These are phyloP conservation scores for Exserohilum turcica DNA, from an alignment of 2,329 filamentous ascomycete genomes.

Conservation along the genomic window DNA sequence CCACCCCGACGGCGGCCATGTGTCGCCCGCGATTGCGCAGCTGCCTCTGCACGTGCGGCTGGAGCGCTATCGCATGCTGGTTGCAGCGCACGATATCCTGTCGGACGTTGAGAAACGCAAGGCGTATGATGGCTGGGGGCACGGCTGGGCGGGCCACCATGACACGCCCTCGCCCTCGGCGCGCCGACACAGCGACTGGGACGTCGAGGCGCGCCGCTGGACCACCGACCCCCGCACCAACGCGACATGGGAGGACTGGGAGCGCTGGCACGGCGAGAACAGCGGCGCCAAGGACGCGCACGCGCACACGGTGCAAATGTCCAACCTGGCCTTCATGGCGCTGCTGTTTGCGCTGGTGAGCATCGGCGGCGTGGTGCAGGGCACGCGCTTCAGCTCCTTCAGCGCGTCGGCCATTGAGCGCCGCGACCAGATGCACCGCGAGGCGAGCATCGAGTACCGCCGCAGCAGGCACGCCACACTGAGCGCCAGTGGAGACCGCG, in stretches of 20 bases:
- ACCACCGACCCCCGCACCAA: slow-evolving; percentile 64
- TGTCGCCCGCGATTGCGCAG: slow-evolving; percentile 47
- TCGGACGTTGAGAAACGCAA: slow-evolving; percentile 77
- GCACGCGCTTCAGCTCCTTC: slow-evolving; percentile 68
- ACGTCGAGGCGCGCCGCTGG: slow-evolving; percentile 39
- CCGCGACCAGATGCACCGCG: slow-evolving; percentile 68
- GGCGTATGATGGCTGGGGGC: slow-evolving; percentile 80
- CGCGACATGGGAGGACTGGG: slow-evolving; percentile 98
- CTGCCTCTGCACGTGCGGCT: slow-evolving; percentile 67
- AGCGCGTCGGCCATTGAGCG: slow-evolving; percentile 68
- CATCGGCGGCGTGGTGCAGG: slow-evolving; percentile 74
- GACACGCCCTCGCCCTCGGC: slow-evolving; percentile 23
- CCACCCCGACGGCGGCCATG: slow-evolving; percentile 74
- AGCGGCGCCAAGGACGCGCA: slow-evolving; percentile 45
- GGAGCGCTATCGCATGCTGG: slow-evolving; percentile 88
- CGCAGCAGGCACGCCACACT: slow-evolving; percentile 60
- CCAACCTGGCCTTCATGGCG: slow-evolving; percentile 76
- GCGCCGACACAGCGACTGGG: slow-evolving; percentile 31
- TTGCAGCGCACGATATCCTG: slow-evolving; percentile 86
- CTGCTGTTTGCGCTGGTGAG: slow-evolving; percentile 73
- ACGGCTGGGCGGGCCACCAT: slow-evolving; percentile 70
- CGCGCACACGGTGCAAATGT: slow-evolving; percentile 66
- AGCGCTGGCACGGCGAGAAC: slow-evolving; percentile 57
- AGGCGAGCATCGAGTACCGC: slow-evolving; percentile 67
- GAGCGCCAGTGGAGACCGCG: slow-evolving; percentile 47